Evolutionary conservation across 495 filamentous ascomycete genomes (phyloP).

Genomic region (Astrothelium macrocarpum): DNA sequence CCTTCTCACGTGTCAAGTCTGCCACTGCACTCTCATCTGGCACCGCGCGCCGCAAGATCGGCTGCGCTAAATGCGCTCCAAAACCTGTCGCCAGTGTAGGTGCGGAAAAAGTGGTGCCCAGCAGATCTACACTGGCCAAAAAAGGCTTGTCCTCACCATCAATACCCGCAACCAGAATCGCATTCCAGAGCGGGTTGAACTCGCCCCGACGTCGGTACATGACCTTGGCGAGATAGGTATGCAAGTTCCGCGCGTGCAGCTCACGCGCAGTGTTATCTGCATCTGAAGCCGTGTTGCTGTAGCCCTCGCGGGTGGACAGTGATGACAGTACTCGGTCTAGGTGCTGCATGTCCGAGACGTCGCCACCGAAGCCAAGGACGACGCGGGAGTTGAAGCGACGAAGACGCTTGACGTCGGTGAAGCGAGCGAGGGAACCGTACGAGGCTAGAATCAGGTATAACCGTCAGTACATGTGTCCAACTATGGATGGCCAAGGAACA

Average conservation of each 20-base stretch:
- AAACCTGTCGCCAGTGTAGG: slow-evolving; percentile 90
- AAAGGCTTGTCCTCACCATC: slow-evolving; percentile 74
- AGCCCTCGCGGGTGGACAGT: slow-evolving; percentile 81
- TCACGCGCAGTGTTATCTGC: slow-evolving; percentile 7
- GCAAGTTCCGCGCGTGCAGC: slow-evolving; percentile 83
- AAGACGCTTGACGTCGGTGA: slow-evolving; percentile 86
- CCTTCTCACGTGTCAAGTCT: slow-evolving; percentile 63
- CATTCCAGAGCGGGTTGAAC: slow-evolving; percentile 97
- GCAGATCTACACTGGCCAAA: slow-evolving; percentile 78
- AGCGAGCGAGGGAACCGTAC: slow-evolving; percentile 93
- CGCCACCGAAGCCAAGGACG: slow-evolving; percentile 80
- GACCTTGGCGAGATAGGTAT: slow-evolving; percentile 90
- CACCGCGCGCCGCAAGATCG: slow-evolving; percentile 71
- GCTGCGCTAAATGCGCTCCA: slow-evolving; percentile 84
- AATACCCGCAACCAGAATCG: slow-evolving; percentile 79
- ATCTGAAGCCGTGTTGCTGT: slow-evolving; percentile 35
- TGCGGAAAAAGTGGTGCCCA: slow-evolving; percentile 81
- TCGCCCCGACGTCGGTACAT: slow-evolving; percentile 89
- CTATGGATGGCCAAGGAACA: slow-evolving; percentile 14
- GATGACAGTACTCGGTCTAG: slow-evolving; percentile 80
- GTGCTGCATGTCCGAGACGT: slow-evolving; percentile 98
- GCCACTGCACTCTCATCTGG: slow-evolving; percentile 69
- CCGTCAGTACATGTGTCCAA: slow-evolving; percentile 2
- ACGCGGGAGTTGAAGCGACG: slow-evolving; percentile 68
- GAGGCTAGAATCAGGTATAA: slow-evolving; percentile 52